Percentiles rank a stretch among this genome's conserved stretches.
These are phyloP conservation scores for Lactuca saligna DNA, from an alignment of 129 eudicot species.

Conservation along the genomic window DNA sequence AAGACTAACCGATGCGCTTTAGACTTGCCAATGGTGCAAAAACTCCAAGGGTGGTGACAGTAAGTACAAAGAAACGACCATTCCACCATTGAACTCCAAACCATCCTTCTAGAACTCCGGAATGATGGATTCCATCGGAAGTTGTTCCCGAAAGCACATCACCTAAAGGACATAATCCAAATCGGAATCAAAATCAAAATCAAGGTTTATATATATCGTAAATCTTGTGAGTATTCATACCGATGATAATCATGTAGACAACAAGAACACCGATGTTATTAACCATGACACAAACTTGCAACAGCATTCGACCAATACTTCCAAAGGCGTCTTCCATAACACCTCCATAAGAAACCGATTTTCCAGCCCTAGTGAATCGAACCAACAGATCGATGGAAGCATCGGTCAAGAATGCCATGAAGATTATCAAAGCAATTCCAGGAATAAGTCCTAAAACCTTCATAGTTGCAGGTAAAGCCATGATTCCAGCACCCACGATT, in stretches of 20 bases:
- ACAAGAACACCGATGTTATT: conserved; percentile 81
- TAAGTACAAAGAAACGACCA: conserved; percentile 71
- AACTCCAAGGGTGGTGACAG: conserved; percentile 63
- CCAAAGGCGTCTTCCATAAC: conserved; percentile 92
- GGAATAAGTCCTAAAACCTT: conserved; percentile 80
- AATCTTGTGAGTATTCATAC: conserved; percentile 34
- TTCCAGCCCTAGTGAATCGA: conserved; percentile 67
- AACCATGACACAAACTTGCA: conserved; percentile 73
- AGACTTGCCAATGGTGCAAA: conserved; percentile 91
- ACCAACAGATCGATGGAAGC: conserved; percentile 73
- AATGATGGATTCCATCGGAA: conserved; percentile 73
- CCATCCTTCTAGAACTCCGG: conserved; percentile 95
- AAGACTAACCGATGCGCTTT: conserved; percentile 82
- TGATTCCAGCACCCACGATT: conserved; percentile 94
- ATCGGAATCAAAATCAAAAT: conserved; percentile 7
- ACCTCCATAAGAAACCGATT: conserved; percentile 66
- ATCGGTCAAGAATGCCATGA: conserved; percentile 78
- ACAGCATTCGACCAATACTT: conserved; percentile 65
- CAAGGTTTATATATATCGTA: background rate
- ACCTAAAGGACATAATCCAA: conserved; percentile 37
- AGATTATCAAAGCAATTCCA: conserved; percentile 59
- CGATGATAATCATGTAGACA: conserved; percentile 91
- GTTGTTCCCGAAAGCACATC: conserved; percentile 97
- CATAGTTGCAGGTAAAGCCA: conserved; percentile 97
- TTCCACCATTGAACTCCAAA: conserved; percentile 94